Evolutionary conservation across 441 rosid species (phyloP), one percentile per base, ranked within the genome.

Genomic region (Gossypium davidsonii): DNA sequence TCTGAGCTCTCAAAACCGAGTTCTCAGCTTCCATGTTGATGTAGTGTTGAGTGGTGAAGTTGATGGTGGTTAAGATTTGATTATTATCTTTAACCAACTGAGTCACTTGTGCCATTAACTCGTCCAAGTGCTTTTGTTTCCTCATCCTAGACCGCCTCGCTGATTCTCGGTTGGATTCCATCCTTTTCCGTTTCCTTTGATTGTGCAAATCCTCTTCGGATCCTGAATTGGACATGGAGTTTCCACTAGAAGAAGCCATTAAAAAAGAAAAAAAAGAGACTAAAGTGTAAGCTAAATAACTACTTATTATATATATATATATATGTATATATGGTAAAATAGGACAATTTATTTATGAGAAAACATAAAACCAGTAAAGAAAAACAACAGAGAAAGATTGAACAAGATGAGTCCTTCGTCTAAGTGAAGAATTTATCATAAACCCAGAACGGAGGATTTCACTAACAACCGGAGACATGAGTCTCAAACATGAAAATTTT

Each of bases 371-470:
- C 88, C 88, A 85, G 80, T 85, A 85, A 67, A 85, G 88, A 80
- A 85, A 85, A 3, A 81, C 86, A 63, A 85, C 88, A 17, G 88
- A 85, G 83, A 85, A 82, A 70, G 88, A 85, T 76, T 85, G 88
- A 79, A 85, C 88, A 44, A 85, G 81, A 79, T 85, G 88, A 66
- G 85, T 84, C 84, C 87, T 76, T 78, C 84, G 85, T 61, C 82
- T 77, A 10, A 84, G 78, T 15, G 83, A 79, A 76, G 86, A 83
- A 74, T 79, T 79, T 65, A 85, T 79, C 86, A 77, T 85, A 76
- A 74, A 85, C 81, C 86, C 88, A 23, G 86, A 85, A 70, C 78
- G 84, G 73, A 85, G 84, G 71, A 83, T 80, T 76, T 85, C 88
- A 72, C 84, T 79, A 52, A 83, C 78, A 77, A 85, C 84, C 31